phyloP scores from a whole-genome alignment of 1,139 yeast genomes.

The Kazachstania sp. region DNA sequence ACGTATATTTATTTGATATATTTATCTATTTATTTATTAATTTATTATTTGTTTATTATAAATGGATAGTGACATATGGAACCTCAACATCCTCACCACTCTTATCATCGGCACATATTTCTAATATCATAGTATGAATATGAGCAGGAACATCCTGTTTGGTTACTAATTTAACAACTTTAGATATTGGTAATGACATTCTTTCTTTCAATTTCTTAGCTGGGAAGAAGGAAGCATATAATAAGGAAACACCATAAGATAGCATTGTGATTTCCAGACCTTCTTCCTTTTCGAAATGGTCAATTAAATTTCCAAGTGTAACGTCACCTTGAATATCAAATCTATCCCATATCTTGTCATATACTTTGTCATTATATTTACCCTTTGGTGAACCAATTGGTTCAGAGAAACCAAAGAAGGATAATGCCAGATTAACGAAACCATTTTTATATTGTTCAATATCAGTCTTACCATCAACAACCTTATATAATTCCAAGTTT shows the following conservation, averaged over 20 bases:
- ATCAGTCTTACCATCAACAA: constrained; percentile 60
- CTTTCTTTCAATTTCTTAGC: constrained; percentile 83
- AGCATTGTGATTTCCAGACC: constrained; percentile 86
- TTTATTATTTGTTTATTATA: constrained; percentile 19
- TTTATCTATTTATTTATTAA: neutral
- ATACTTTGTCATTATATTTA: constrained; percentile 68
- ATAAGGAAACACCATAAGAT: constrained; percentile 79
- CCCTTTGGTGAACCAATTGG: constrained; percentile 82
- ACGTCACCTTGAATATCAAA: constrained; percentile 73
- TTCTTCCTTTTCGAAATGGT: constrained; percentile 68
- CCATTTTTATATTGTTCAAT: constrained; percentile 93
- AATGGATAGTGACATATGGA: constrained; percentile 66
- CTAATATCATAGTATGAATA: constrained; percentile 70
- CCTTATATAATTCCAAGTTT: constrained; percentile 84
- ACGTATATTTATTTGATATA: neutral
- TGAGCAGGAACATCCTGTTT: constrained; percentile 76
- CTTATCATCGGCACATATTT: constrained; percentile 85
- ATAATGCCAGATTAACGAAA: constrained; percentile 85
- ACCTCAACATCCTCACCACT: constrained; percentile 94
- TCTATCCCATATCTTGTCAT: constrained; percentile 93
- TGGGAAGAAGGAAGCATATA: constrained; percentile 91
- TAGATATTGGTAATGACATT: constrained; percentile 54
- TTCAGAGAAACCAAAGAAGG: constrained; percentile 94
- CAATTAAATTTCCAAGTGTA: constrained; percentile 67
- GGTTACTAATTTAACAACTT: constrained; percentile 70